Conservation (phyloP, 495 filamentous ascomycete species). For the Penicillium arizonense region DNA sequence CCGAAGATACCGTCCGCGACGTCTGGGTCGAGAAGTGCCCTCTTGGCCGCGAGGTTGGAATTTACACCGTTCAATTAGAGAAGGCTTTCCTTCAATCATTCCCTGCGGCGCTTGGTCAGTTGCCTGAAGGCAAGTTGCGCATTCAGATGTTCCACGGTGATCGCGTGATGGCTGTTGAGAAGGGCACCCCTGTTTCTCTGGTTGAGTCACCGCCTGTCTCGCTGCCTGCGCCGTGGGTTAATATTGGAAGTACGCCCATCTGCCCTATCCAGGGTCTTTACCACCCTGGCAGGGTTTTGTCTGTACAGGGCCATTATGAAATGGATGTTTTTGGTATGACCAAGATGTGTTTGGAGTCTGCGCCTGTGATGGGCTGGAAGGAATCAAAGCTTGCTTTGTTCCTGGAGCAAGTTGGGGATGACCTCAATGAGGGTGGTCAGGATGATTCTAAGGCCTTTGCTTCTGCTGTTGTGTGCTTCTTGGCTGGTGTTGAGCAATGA, state of each 20-base stretch:
- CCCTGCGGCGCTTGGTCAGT: slow-evolving; percentile 10
- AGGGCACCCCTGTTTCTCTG: slow-evolving; percentile 16
- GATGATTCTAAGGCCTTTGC: slow-evolving; percentile 26
- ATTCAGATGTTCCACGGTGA: slow-evolving; percentile 43
- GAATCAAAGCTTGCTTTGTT: slow-evolving; percentile 26
- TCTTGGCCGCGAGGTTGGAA: slow-evolving; percentile 31
- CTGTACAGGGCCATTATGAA: slow-evolving; percentile 39
- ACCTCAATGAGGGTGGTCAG: slow-evolving; percentile 13
- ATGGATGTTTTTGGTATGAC: slow-evolving; percentile 35
- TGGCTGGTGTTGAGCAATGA: slow-evolving; percentile 26
- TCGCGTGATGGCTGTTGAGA: slow-evolving; percentile 29
- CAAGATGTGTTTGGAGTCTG: slow-evolving; percentile 32
- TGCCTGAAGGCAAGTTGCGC: slow-evolving; percentile 19
- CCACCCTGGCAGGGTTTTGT: slow-evolving; percentile 27
- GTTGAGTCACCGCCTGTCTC: slow-evolving; percentile 24
- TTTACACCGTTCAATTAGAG: slow-evolving; percentile 28
- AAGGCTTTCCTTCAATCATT: slow-evolving; percentile 22
- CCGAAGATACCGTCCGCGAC: slow-evolving; percentile 19
- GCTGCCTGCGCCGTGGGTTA: slow-evolving; percentile 30
- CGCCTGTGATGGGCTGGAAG: slow-evolving; percentile 25
- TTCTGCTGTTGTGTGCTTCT: slow-evolving; percentile 21
- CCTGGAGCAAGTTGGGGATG: slow-evolving; percentile 28
- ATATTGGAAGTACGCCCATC: slow-evolving; percentile 29
- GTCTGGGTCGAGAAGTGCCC: slow-evolving; percentile 31
- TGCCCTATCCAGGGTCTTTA: slow-evolving; percentile 44